Conservation (phyloP, 202 grass and related monocot genomes). For the Alloteropsis angusta region DNA sequence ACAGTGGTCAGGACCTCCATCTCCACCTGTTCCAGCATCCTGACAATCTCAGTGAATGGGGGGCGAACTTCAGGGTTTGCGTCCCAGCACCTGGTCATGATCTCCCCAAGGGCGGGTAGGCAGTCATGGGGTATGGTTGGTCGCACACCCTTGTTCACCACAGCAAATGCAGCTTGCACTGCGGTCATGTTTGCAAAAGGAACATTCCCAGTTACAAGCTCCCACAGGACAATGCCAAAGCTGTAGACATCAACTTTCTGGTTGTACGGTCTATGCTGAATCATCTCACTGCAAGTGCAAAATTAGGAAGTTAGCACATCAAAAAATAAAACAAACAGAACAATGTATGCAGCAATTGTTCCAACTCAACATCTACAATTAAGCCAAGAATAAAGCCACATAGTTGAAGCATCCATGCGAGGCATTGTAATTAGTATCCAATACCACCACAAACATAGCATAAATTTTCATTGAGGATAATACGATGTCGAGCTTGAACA, state of each 20-base stretch:
- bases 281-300: conserved; percentile 69
- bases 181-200: conserved; percentile 93
- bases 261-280: conserved; percentile 92
- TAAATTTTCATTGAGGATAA: neutral
- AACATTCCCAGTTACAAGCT: conserved; percentile 68
- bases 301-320: neutral
- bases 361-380: conserved; percentile 5
- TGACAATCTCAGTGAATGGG: conserved; percentile 59
- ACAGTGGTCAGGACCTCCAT: conserved; percentile 62
- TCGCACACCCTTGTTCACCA: conserved; percentile 80
- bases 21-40: conserved; percentile 82
- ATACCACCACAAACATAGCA: neutral
- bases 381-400: neutral
- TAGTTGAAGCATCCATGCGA: neutral
- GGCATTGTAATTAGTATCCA: neutral
- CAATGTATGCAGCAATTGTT: conserved; percentile 1
- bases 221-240: conserved; percentile 92
- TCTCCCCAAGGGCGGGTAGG: conserved; percentile 66
- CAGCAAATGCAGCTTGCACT: conserved; percentile 93
- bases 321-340: conserved; percentile 5
- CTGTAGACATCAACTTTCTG: conserved; percentile 98
- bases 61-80: conserved; percentile 69
- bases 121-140: conserved; percentile 80
- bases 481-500: neutral
- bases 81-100: conserved; percentile 97